These are phyloP conservation scores for Rhizopogon vinicolor DNA, from an alignment of 768 basidiomycete genomes.

Conservation along the genomic window DNA sequence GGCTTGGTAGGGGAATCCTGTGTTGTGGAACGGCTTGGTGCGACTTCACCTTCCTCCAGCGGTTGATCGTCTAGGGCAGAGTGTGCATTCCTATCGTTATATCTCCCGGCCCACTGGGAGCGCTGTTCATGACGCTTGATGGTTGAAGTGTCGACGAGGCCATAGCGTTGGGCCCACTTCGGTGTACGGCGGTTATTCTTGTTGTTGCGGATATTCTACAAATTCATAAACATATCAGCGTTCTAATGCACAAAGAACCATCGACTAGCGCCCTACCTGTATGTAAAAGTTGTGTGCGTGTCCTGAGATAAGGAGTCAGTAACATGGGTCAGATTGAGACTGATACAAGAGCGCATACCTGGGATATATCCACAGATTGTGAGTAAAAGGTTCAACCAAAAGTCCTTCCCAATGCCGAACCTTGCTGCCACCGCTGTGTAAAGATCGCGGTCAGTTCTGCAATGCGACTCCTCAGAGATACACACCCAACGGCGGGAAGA, in stretches of 20 bases:
- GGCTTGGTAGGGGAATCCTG: conserved; percentile 5
- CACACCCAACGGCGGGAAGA: conserved; percentile 88
- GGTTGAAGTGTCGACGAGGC: conserved; percentile 78
- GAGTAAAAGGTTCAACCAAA: conserved; percentile 84
- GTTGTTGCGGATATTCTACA: conserved; percentile 91
- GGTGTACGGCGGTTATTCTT: conserved; percentile 90
- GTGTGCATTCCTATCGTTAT: conserved; percentile 71
- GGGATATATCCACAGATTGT: conserved; percentile 93
- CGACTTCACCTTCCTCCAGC: conserved; percentile 76
- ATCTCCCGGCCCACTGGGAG: conserved; percentile 84
- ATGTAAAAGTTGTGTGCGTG: conserved; percentile 94
- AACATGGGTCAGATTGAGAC: neutral
- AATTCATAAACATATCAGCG: conserved; percentile 5
- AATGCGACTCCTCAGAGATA: neutral
- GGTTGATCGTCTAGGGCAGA: conserved; percentile 69
- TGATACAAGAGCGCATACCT: conserved; percentile 36
- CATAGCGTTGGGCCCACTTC: conserved; percentile 90
- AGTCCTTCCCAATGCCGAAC: conserved; percentile 88
- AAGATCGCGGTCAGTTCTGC: conserved; percentile 5
- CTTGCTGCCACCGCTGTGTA: conserved; percentile 82
- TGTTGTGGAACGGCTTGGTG: conserved; percentile 9
- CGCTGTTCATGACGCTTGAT: conserved; percentile 74
- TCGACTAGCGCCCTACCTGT: conserved; percentile 43
- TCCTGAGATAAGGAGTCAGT: conserved; percentile 37
- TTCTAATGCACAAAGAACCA: neutral